Percentiles rank a stretch among this genome's conserved stretches.
Conservation (phyloP, 176 grass and related monocot genomes). For the Bothriochloa decipiens region DNA sequence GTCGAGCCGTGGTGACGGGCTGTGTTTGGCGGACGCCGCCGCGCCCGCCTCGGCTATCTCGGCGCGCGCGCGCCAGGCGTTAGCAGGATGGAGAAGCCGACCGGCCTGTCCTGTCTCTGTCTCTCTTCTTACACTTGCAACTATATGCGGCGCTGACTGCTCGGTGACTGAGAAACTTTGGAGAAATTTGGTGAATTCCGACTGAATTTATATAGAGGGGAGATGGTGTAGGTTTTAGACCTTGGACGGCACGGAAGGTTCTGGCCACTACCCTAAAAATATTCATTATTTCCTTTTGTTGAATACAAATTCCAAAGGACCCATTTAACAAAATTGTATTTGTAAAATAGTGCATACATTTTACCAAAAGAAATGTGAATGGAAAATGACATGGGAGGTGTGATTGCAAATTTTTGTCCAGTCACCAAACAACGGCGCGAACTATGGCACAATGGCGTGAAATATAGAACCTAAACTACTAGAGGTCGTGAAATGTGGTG, state of each 20-base stretch:
- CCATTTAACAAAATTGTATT: background rate
- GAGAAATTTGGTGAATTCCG: background rate
- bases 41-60: background rate
- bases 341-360: background rate
- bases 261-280: background rate
- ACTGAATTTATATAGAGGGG: background rate
- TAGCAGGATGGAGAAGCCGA: background rate
- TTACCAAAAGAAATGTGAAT: background rate
- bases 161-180: background rate
- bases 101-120: too few species aligned
- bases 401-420: too few species aligned
- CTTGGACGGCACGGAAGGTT: background rate
- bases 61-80: background rate
- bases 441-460: too few species aligned
- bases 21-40: background rate
- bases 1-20: conserved; percentile 7
- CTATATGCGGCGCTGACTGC: background rate
- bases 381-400: too few species aligned
- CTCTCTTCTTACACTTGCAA: background rate
- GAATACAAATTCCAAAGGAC: background rate
- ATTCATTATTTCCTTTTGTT: background rate
- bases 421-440: too few species aligned
- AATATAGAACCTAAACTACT: too few species aligned
- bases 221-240: background rate
- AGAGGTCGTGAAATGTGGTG: too few species aligned